phyloP scores from a whole-genome alignment of 257 asterid species.

The Solanum arcanum region DNA sequence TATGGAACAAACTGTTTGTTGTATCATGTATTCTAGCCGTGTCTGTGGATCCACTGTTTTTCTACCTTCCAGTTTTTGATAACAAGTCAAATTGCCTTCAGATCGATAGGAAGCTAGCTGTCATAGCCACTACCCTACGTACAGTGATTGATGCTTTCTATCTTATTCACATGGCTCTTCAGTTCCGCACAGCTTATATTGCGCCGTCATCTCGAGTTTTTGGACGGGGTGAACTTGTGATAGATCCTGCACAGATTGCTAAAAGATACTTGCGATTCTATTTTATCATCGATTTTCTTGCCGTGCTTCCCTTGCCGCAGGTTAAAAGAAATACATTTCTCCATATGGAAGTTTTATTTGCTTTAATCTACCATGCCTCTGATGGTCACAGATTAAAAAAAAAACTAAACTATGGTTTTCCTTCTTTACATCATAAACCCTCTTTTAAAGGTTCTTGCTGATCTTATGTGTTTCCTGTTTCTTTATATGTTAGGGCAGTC shows the following conservation, averaged over 20 bases:
- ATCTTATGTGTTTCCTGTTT: background rate
- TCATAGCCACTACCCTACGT: conserved; percentile 85
- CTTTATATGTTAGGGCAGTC: background rate
- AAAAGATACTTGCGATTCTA: conserved; percentile 82
- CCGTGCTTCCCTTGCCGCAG: conserved; percentile 97
- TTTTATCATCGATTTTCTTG: conserved; percentile 80
- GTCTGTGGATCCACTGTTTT: conserved; percentile 94
- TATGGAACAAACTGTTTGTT: conserved; percentile 81
- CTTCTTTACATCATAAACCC: background rate
- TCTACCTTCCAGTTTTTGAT: conserved; percentile 86
- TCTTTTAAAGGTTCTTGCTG: background rate
- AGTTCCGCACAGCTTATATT: conserved; percentile 92
- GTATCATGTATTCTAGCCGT: conserved; percentile 87
- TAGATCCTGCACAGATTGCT: conserved; percentile 86
- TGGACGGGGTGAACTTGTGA: conserved; percentile 99
- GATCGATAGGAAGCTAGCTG: conserved; percentile 71
- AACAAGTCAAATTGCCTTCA: conserved; percentile 64
- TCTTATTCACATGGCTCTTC: conserved; percentile 88
- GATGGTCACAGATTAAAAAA: background rate
- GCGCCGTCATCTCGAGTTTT: conserved; percentile 99
- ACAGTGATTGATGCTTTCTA: conserved; percentile 80
- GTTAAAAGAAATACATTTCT: conserved; percentile 22
- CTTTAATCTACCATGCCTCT: background rate
- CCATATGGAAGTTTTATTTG: background rate
- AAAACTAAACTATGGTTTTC: background rate